Percentiles rank a stretch among this genome's conserved stretches.
phyloP scores from a whole-genome alignment of 441 rosid species.

The Euphorbia schlechtendalii region DNA sequence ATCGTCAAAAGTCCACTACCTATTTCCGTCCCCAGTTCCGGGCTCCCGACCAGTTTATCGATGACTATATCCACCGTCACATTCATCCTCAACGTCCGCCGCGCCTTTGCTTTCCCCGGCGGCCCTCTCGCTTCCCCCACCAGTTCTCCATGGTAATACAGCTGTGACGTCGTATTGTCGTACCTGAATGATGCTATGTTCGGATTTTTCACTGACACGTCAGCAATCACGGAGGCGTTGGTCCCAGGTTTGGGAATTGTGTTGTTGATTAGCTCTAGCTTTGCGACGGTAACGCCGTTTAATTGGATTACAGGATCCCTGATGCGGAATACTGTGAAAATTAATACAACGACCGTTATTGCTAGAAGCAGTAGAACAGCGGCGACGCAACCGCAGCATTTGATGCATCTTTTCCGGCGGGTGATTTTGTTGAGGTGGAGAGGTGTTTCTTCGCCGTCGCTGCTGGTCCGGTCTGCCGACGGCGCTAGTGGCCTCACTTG shows the following conservation, averaged over 20 bases:
- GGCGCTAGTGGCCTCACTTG: conserved; percentile 54
- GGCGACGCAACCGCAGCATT: conserved; percentile 37
- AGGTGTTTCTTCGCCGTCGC: conserved; percentile 31
- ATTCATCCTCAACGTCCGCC: conserved; percentile 56
- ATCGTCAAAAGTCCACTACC: conserved; percentile 40
- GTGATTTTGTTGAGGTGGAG: conserved; percentile 3
- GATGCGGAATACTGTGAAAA: conserved; percentile 56
- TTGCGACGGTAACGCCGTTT: conserved; percentile 41
- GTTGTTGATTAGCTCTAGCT: conserved; percentile 35
- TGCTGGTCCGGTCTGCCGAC: conserved; percentile 30
- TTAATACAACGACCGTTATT: conserved; percentile 32
- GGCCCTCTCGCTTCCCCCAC: conserved; percentile 76
- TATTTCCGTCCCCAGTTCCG: conserved; percentile 34
- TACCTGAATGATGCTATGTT: conserved; percentile 65
- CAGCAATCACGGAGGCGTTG: conserved; percentile 59
- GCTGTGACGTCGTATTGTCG: conserved; percentile 46
- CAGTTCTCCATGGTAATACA: conserved; percentile 41
- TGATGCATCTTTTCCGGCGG: conserved; percentile 33
- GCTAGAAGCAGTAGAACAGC: conserved; percentile 30
- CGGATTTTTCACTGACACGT: conserved; percentile 66
- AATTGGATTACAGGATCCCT: conserved; percentile 52
- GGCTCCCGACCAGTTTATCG: conserved; percentile 33
- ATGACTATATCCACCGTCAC: conserved; percentile 49
- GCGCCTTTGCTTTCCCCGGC: conserved; percentile 46
- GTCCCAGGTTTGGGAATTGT: conserved; percentile 45